Conservation (phyloP, 345 rosid genomes). For the Anacardium occidentale region DNA sequence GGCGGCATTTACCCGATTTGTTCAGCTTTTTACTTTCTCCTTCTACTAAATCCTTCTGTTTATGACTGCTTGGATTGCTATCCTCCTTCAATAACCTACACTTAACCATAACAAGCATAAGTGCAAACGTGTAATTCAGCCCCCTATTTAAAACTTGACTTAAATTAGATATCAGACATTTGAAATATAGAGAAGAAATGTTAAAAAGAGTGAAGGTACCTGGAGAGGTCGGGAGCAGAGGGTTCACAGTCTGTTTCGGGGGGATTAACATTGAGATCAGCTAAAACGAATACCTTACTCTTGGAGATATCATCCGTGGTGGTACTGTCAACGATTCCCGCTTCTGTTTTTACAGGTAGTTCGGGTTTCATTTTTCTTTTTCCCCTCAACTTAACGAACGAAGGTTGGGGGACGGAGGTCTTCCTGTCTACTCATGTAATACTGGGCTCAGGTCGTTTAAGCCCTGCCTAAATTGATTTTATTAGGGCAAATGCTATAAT, state of each 20-base stretch:
- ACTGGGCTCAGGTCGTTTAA: no score
- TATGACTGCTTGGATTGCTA: conserved; percentile 51
- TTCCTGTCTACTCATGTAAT: no score
- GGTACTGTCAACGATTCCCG: conserved; percentile 33
- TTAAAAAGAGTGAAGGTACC: conserved; percentile 29
- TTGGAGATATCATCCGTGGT: conserved; percentile 27
- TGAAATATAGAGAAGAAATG: neutral
- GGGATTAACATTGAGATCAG: conserved; percentile 92
- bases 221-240: conserved; percentile 40
- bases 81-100: conserved; percentile 58
- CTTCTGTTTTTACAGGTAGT: conserved; percentile 52
- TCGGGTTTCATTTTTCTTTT: conserved; percentile 27
- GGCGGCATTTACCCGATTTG: conserved; percentile 63
- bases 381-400: neutral
- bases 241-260: conserved; percentile 65
- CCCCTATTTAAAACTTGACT: neutral
- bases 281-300: conserved; percentile 59
- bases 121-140: neutral
- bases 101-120: no score
- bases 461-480: no score
- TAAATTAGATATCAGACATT: neutral
- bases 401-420: no score
- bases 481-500: no score
- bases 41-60: conserved; percentile 56
- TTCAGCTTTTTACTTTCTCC: conserved; percentile 53